phyloP scores from a whole-genome alignment of 176 grass and related monocot species.

The Triticum monococcum region DNA sequence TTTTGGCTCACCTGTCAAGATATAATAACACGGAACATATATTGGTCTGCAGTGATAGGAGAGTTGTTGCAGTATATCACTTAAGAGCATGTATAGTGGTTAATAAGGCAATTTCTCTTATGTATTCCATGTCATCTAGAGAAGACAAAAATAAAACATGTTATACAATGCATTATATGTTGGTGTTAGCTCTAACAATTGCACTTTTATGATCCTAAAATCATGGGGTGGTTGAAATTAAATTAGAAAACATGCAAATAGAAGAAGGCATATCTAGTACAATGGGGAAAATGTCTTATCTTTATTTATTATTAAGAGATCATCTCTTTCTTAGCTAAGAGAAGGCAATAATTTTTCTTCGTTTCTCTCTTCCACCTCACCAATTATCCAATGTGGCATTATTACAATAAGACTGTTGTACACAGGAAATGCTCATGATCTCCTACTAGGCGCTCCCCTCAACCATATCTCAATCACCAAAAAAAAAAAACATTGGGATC shows the following conservation, averaged over 20 bases:
- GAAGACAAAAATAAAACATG: not conserved
- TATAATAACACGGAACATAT: not conserved
- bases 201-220: not conserved
- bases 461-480: no score
- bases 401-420: no score
- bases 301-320: no score
- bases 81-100: not conserved
- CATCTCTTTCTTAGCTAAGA: no score
- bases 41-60: not conserved
- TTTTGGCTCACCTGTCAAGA: conserved; percentile 49
- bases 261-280: no score
- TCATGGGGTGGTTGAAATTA: not conserved
- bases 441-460: no score
- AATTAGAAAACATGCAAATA: not conserved
- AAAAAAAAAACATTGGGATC: no score
- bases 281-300: no score
- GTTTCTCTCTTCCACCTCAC: no score
- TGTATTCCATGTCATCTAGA: not conserved
- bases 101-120: not conserved
- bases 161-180: not conserved
- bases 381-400: no score
- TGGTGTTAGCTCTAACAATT: not conserved
- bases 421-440: no score
- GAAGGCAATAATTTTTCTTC: no score
- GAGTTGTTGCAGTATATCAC: not conserved